Evolutionary conservation across 2,329 filamentous ascomycete genomes (phyloP), one percentile per base, ranked within the genome.

Genomic region (Aureobasidium lini): DNA sequence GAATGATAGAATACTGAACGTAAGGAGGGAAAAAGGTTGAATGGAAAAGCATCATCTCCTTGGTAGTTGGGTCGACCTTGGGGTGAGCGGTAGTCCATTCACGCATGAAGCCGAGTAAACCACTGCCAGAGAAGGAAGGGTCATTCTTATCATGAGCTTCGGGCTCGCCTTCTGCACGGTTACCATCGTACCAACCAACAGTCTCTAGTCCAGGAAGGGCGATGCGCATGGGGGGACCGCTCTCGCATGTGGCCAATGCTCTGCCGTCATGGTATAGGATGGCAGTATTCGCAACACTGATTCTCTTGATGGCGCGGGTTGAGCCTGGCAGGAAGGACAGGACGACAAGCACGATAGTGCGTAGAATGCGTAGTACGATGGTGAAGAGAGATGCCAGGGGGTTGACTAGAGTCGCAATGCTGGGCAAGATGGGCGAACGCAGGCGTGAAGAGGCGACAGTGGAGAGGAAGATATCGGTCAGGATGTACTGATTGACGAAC

Each of bases 81-180:
- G 86, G 87, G 68, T 88, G 84, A 18, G 83, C 83, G 1, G 86
- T 89, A 0, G 85, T 87, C 85, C 84, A 88, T 68, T 88, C 85
- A 63, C 79, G 82, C 80, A 88, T 84, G 66, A 83, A 88, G 39
- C 79, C 78, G 28, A 84, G 67, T 2, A 81, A 62, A 0, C 84
- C 82, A 1, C 75, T 67, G 7, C 82, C 83, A 4, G 84, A 83
- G 63, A 86, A 82, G 5, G 54, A 48, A 0, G 71, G 63, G 43
- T 70, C 61, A 54, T 67, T 47, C 43, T 62, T 59, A 44, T 64
- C 59, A 54, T 64, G 53, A 65, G 64, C 47, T 47, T 57, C 10
- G 74, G 76, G 39, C 75, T 85, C 72, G 15, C 76, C 76, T 60
- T 87, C 83, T 16, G 81, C 81, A 15, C 65, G 71, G 1, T 74